These are phyloP conservation scores for Boletus sp. DNA, from an alignment of 768 basidiomycete genomes.

Conservation along the genomic window DNA sequence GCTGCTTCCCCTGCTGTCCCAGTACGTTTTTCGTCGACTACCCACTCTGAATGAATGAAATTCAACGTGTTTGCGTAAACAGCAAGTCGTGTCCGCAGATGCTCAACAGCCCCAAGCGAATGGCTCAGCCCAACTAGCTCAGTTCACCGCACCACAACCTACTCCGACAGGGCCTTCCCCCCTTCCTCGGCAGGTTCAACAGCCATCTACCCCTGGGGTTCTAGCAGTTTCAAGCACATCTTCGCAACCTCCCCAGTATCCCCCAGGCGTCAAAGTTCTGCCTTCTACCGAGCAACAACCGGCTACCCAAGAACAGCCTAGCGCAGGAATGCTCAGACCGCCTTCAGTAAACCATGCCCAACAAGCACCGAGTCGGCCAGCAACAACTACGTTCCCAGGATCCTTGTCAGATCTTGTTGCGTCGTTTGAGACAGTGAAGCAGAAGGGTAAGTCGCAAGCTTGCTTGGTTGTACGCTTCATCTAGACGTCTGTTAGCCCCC, in stretches of 20 bases:
- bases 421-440: constrained; percentile 94
- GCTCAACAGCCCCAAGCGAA: constrained; percentile 38
- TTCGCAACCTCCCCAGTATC: constrained; percentile 50
- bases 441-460: constrained; percentile 67
- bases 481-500: constrained; percentile 45
- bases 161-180: constrained; percentile 43
- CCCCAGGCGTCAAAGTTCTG: constrained; percentile 64
- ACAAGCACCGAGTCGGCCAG: constrained; percentile 37
- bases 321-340: constrained; percentile 47
- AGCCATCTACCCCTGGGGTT: constrained; percentile 30
- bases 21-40: constrained; percentile 33
- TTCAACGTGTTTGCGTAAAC: constrained; percentile 20
- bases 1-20: constrained; percentile 40
- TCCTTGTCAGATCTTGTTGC: constrained; percentile 89
- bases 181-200: constrained; percentile 48
- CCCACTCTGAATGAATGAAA: constrained; percentile 13
- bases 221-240: constrained; percentile 10
- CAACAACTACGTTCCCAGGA: constrained; percentile 64
- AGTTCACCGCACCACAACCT: constrained; percentile 29
- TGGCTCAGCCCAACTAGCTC: constrained; percentile 28
- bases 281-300: constrained; percentile 41
- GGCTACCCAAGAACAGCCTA: constrained; percentile 31
- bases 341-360: constrained; percentile 50
- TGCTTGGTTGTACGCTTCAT: not conserved
- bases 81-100: constrained; percentile 40